Conservation (phyloP, 108 stramenopile genomes). For the Seminavis robusta region DNA sequence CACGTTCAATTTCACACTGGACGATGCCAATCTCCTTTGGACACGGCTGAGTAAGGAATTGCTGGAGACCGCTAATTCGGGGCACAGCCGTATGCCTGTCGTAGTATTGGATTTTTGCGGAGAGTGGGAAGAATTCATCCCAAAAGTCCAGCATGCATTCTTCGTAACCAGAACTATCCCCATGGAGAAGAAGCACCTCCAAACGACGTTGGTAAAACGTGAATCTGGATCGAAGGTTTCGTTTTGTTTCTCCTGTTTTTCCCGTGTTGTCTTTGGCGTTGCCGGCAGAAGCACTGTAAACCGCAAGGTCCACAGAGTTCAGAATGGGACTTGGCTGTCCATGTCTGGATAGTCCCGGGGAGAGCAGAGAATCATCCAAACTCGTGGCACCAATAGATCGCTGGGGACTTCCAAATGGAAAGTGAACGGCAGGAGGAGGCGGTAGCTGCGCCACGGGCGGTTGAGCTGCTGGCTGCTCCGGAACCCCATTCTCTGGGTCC, state of each 20-base stretch:
- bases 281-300: conserved; percentile 41
- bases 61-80: conserved; percentile 47
- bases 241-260: neutral
- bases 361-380: no score
- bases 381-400: no score
- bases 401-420: no score
- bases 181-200: conserved; percentile 22
- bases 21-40: conserved; percentile 78
- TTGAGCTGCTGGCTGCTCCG: no score
- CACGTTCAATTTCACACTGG: conserved; percentile 83
- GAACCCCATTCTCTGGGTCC: no score
- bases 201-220: conserved; percentile 46
- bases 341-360: neutral
- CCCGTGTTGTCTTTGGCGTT: conserved; percentile 13
- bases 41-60: conserved; percentile 71
- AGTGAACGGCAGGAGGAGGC: no score
- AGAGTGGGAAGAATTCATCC: conserved; percentile 70
- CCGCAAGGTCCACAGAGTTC: conserved; percentile 46
- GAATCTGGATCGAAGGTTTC: no score
- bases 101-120: conserved; percentile 61
- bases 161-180: conserved; percentile 48
- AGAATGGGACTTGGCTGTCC: conserved; percentile 10
- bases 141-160: conserved; percentile 81
- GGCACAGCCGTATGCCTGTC: conserved; percentile 75
- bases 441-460: no score